Evolutionary conservation across 768 basidiomycete species (phyloP).

Genomic region (Amanita pallidorosea): DNA sequence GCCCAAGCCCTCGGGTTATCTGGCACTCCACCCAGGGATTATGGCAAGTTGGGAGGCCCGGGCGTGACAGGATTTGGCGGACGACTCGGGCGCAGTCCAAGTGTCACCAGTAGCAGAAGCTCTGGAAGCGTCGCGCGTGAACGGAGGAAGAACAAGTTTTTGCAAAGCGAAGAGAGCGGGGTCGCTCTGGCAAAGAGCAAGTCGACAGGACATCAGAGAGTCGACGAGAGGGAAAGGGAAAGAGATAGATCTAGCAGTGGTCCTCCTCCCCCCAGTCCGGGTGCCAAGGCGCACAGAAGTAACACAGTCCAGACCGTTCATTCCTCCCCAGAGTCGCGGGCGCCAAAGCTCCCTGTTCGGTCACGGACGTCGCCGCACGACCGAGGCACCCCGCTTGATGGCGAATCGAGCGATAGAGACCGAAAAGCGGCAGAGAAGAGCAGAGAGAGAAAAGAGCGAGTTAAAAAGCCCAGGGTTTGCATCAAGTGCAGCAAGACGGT

Average conservation of each 20-base stretch:
- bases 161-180: background rate
- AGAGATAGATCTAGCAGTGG: background rate
- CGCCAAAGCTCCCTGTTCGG: conserved; percentile 46
- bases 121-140: conserved; percentile 17
- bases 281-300: conserved; percentile 28
- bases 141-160: conserved; percentile 20
- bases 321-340: conserved; percentile 31
- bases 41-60: conserved; percentile 28
- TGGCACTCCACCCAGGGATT: conserved; percentile 26
- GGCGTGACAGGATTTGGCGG: conserved; percentile 18
- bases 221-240: background rate
- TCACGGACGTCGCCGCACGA: conserved; percentile 35
- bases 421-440: conserved; percentile 13
- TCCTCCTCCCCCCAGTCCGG: conserved; percentile 3
- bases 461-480: conserved; percentile 39
- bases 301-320: conserved; percentile 40
- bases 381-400: background rate
- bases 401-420: conserved; percentile 11
- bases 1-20: conserved; percentile 35
- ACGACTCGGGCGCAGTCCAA: conserved; percentile 17
- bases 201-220: conserved; percentile 18
- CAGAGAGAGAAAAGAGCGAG: conserved; percentile 17
- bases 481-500: conserved; percentile 59
- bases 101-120: conserved; percentile 19
- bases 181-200: conserved; percentile 20